A percentile compares a stretch with the other conserved stretches of the same genome.
Evolutionary conservation across 1,284 basidiomycete species (phyloP).

Genomic region (Cryptococcus wingfieldii): DNA sequence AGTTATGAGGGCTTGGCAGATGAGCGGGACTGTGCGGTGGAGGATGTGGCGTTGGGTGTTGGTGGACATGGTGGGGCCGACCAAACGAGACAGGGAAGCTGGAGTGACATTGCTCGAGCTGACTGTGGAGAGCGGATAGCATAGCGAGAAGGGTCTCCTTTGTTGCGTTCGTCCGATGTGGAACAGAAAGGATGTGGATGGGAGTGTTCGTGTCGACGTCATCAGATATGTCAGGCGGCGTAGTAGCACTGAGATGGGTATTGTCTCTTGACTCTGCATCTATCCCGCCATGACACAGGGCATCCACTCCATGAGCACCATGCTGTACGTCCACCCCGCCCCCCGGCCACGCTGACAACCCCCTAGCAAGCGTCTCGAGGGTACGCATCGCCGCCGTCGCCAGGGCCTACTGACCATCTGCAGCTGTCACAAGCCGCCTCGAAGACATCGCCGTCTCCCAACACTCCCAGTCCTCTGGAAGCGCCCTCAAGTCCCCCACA

Average conservation of each 20-base stretch:
- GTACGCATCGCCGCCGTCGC: slow-evolving; percentile 51
- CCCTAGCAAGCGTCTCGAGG: slow-evolving; percentile 50
- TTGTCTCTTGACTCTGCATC: no score
- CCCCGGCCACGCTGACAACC: slow-evolving; percentile 35
- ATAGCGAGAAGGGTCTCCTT: no score
- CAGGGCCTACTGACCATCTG: slow-evolving; percentile 30
- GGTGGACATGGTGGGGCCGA: slow-evolving; percentile 14
- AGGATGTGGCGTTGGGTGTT: slow-evolving; percentile 28
- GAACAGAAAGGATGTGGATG: no score
- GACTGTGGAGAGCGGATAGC: no score
- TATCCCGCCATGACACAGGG: slow-evolving; percentile 19
- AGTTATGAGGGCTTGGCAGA: slow-evolving; percentile 33
- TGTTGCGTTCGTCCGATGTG: no score
- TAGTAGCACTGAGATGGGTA: no score
- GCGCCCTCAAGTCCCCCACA: slow-evolving; percentile 31
- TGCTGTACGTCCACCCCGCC: slow-evolving; percentile 48
- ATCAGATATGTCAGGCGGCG: no score
- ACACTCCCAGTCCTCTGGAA: slow-evolving; percentile 22
- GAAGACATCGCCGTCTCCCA: slow-evolving; percentile 74
- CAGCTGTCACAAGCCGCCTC: slow-evolving; percentile 89
- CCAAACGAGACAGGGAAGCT: neutral
- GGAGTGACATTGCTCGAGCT: no score
- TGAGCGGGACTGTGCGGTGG: slow-evolving; percentile 35
- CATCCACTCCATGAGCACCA: slow-evolving; percentile 42
- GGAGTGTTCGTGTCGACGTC: no score